Percentiles rank a stretch among this genome's conserved stretches.
phyloP scores from a whole-genome alignment of 1,284 basidiomycete species.

The Fomitopsis pinicola region DNA sequence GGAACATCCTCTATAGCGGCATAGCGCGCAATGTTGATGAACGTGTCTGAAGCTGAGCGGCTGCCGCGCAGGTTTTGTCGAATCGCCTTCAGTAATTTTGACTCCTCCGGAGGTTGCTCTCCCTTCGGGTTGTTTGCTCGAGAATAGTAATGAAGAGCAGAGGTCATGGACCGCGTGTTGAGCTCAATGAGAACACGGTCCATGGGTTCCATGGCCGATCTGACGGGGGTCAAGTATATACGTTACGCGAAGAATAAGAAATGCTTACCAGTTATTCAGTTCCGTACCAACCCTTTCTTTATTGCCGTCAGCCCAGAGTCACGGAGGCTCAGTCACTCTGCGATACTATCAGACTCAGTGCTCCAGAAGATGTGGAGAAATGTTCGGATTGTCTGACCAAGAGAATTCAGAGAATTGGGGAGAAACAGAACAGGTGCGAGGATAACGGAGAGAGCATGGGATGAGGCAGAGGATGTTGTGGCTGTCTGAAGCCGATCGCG shows the following conservation, averaged over 20 bases:
- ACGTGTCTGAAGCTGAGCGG: constrained; percentile 11
- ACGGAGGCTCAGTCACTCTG: too few species aligned
- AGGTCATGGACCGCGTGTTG: constrained; percentile 1
- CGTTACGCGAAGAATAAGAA: neutral
- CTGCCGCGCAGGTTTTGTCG: constrained; percentile 21
- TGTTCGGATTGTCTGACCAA: too few species aligned
- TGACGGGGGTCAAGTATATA: neutral
- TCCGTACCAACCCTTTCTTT: neutral
- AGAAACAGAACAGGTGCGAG: neutral
- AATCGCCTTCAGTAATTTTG: constrained; percentile 21
- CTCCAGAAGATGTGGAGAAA: too few species aligned
- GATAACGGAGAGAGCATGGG: neutral
- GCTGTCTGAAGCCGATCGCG: neutral
- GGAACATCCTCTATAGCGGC: constrained; percentile 4
- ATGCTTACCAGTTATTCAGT: neutral
- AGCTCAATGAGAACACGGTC: neutral
- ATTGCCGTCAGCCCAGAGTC: neutral
- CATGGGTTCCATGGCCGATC: neutral
- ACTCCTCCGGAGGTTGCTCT: constrained; percentile 9
- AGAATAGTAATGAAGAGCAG: constrained; percentile 4
- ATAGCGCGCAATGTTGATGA: constrained; percentile 12
- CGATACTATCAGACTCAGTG: too few species aligned
- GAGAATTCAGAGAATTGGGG: too few species aligned
- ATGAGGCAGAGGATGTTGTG: neutral
- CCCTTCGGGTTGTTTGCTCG: neutral